Conservation (phyloP, 78 protist genomes). For the Dictyostelium intermedium region DNA sequence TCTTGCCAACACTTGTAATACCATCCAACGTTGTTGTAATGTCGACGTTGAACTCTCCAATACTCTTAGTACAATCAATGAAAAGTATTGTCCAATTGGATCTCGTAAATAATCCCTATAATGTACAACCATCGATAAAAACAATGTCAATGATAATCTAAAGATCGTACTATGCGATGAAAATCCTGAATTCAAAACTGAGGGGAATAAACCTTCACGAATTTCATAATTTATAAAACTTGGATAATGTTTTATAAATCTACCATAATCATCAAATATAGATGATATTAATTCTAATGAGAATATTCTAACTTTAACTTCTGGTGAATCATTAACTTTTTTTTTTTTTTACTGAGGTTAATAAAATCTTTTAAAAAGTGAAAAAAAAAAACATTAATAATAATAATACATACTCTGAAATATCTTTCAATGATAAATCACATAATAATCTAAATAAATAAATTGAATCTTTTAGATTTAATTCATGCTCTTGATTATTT, state of each 20-base stretch:
- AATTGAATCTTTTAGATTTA: constrained; percentile 40
- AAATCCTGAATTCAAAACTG: constrained; percentile 52
- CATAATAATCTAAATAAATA: constrained; percentile 57
- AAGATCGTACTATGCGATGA: constrained; percentile 64
- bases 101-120: constrained; percentile 90
- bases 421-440: constrained; percentile 66
- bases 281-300: constrained; percentile 68
- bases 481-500: constrained; percentile 25
- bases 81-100: constrained; percentile 94
- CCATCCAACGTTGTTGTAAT: constrained; percentile 93
- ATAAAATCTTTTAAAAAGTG: too few relatives aligned
- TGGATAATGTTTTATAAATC: constrained; percentile 42
- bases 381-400: not conserved
- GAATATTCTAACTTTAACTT: constrained; percentile 68
- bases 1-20: constrained; percentile 81
- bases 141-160: constrained; percentile 84
- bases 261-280: constrained; percentile 80
- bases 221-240: constrained; percentile 68
- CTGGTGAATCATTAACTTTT: constrained; percentile 61
- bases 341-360: too few relatives aligned
- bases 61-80: constrained; percentile 89
- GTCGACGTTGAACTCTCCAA: constrained; percentile 87
- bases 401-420: constrained; percentile 51
- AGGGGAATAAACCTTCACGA: constrained; percentile 64
- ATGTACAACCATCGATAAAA: constrained; percentile 65